Percentiles rank a stretch among this genome's conserved stretches.
Evolutionary conservation across 2,329 filamentous ascomycete genomes (phyloP).

Genomic region (Nannizziopsis arthrosporioides): DNA sequence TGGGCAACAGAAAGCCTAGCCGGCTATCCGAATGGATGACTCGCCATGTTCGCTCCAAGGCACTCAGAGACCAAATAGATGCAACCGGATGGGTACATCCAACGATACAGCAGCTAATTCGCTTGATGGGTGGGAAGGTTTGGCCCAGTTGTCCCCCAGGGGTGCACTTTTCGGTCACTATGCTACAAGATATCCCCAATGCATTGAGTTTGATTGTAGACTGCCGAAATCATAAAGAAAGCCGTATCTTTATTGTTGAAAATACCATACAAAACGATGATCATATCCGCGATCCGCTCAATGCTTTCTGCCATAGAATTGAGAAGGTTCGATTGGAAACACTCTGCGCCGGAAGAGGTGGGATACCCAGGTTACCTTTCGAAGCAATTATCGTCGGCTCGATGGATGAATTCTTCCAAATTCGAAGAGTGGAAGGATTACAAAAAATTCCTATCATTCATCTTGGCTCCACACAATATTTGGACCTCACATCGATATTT

Average conservation of each 20-base stretch:
- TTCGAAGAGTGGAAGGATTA: background rate
- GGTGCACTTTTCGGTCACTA: background rate
- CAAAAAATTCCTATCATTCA: background rate
- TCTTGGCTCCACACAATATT: background rate
- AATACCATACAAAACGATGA: background rate
- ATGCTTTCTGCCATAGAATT: background rate
- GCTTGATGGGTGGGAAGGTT: constrained; percentile 1
- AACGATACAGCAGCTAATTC: background rate
- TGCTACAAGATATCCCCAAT: background rate
- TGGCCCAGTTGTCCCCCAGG: background rate
- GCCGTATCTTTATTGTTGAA: constrained; percentile 1
- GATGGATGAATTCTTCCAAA: background rate
- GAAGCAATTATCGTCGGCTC: constrained; percentile 6
- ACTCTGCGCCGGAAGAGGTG: too few relatives aligned
- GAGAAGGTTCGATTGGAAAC: too few relatives aligned
- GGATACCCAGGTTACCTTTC: background rate
- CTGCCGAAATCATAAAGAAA: constrained; percentile 1
- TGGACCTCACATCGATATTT: constrained; percentile 1
- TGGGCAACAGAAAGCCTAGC: background rate
- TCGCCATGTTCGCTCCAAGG: background rate
- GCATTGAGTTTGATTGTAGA: background rate
- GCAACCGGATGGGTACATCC: constrained; percentile 2
- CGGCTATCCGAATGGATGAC: background rate
- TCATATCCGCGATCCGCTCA: background rate
- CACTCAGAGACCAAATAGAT: constrained; percentile 1